These are phyloP conservation scores for Zasmidium citrigriseum DNA, from an alignment of 2,329 filamentous ascomycete genomes.

Conservation along the genomic window DNA sequence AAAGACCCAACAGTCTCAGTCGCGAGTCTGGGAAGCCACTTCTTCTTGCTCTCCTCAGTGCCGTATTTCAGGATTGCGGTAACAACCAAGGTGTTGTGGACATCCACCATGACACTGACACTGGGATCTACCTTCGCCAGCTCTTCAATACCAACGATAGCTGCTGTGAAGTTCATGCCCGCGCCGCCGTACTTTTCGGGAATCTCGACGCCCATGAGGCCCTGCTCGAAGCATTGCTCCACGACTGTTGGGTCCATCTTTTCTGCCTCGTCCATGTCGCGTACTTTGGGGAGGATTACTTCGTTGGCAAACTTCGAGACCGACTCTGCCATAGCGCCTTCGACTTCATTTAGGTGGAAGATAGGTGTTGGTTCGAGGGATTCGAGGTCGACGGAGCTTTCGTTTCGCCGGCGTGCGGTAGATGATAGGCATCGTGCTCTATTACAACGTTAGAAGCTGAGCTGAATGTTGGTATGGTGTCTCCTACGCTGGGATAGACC, in stretches of 20 bases:
- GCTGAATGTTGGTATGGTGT: neutral
- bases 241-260: slow-evolving; percentile 85
- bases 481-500: slow-evolving; percentile 18
- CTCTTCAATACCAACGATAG: slow-evolving; percentile 96
- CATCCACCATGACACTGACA: slow-evolving; percentile 92
- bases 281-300: slow-evolving; percentile 83
- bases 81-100: slow-evolving; percentile 98
- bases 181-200: slow-evolving; percentile 95
- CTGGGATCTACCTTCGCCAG: slow-evolving; percentile 90
- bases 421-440: slow-evolving; percentile 45
- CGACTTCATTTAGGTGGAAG: slow-evolving; percentile 86
- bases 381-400: slow-evolving; percentile 58
- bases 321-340: slow-evolving; percentile 83
- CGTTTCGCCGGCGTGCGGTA: slow-evolving; percentile 39
- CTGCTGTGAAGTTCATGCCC: slow-evolving; percentile 97
- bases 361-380: slow-evolving; percentile 88
- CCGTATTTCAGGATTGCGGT: slow-evolving; percentile 87
- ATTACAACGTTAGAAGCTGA: neutral
- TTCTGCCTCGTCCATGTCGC: slow-evolving; percentile 97
- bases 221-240: slow-evolving; percentile 94
- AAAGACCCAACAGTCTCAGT: slow-evolving; percentile 74
- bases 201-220: slow-evolving; percentile 95
- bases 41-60: slow-evolving; percentile 73
- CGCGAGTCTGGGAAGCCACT: slow-evolving; percentile 85
- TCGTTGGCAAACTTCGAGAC: slow-evolving; percentile 91